Percentiles rank a stretch among this genome's conserved stretches.
Evolutionary conservation across 169 alveolate genomes (phyloP).

Genomic region (Eimeria acervulina): DNA sequence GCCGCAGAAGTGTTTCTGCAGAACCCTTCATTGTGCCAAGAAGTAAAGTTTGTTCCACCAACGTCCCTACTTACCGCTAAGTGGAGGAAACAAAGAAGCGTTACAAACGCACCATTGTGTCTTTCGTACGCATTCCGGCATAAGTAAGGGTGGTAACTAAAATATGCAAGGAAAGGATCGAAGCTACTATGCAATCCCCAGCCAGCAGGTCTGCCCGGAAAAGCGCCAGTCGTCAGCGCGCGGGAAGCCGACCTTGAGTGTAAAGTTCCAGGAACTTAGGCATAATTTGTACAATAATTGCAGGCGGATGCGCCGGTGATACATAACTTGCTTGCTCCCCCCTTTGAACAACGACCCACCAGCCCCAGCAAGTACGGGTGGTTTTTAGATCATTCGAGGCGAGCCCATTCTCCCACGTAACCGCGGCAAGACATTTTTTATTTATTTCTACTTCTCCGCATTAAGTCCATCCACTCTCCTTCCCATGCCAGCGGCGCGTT

Average conservation of each 20-base stretch:
- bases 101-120: background rate
- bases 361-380: constrained; percentile 55
- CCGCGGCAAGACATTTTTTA: background rate
- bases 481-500: background rate
- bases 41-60: background rate
- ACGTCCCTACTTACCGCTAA: background rate
- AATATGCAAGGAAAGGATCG: background rate
- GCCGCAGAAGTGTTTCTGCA: constrained; percentile 70
- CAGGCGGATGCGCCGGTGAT: background rate
- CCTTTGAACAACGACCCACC: constrained; percentile 27
- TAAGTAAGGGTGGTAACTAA: background rate
- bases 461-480: background rate
- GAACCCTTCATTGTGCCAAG: constrained; percentile 21
- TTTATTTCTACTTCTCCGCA: background rate
- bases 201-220: background rate
- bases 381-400: background rate
- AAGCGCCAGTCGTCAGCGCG: background rate
- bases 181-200: background rate
- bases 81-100: background rate
- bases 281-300: background rate
- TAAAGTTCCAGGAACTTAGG: background rate
- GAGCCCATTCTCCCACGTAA: background rate
- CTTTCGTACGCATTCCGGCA: background rate
- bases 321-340: background rate
- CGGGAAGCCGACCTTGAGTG: background rate